Conservation (phyloP, 129 eudicot species). For the Escallonia rubra region DNA sequence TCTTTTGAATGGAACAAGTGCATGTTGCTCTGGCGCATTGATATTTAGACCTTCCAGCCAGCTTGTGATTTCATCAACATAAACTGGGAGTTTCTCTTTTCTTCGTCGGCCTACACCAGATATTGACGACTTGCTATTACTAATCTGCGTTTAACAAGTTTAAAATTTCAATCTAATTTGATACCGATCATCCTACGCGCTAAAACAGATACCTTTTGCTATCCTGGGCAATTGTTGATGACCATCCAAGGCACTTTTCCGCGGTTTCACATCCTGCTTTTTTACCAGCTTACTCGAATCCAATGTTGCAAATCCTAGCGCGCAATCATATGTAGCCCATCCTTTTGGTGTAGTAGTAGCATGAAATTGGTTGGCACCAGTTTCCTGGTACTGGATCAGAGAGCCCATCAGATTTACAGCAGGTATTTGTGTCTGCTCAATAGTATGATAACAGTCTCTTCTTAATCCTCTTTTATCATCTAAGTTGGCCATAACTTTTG, state of each 20-base stretch:
- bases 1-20: constrained; percentile 66
- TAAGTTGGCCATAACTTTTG: constrained; percentile 14
- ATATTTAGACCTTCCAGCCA: constrained; percentile 37
- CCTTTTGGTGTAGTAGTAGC: constrained; percentile 2
- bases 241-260: constrained; percentile 13
- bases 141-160: too few relatives aligned
- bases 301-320: constrained; percentile 16
- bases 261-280: constrained; percentile 20
- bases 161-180: too few relatives aligned
- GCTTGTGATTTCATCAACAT: constrained; percentile 44
- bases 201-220: constrained; percentile 34
- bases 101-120: constrained; percentile 33
- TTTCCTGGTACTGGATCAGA: constrained; percentile 30
- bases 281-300: constrained; percentile 18
- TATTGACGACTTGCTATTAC: neutral
- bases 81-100: constrained; percentile 16
- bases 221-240: constrained; percentile 23
- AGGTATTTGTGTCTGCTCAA: constrained; percentile 25
- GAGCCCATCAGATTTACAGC: constrained; percentile 17
- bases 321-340: constrained; percentile 4
- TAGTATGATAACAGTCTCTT: constrained; percentile 27
- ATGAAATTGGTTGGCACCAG: constrained; percentile 9
- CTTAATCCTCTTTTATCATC: constrained; percentile 43
- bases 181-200: too few relatives aligned
- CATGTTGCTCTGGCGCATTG: constrained; percentile 30